Conservation (phyloP, 2,329 filamentous ascomycete genomes). For the Cylindrodendrum hubeiense region DNA sequence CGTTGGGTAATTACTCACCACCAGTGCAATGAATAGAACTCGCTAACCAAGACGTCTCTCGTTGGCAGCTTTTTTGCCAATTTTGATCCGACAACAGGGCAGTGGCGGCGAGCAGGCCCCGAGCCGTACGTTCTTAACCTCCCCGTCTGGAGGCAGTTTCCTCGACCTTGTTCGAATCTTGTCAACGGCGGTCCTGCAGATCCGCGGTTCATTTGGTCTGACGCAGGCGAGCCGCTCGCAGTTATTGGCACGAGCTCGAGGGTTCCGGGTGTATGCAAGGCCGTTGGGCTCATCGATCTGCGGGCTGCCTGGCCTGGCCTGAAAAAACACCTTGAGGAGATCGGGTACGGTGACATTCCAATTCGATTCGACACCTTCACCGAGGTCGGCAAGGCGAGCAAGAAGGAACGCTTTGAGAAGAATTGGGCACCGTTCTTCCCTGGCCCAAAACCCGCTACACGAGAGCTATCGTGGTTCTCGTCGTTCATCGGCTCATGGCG, state of each 20-base stretch:
- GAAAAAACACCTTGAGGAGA: conserved; percentile 21
- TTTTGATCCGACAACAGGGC: conserved; percentile 7
- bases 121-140: conserved; percentile 29
- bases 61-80: conserved; percentile 11
- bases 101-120: conserved; percentile 20
- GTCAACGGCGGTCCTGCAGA: conserved; percentile 25
- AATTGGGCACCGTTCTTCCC: conserved; percentile 30
- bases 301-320: conserved; percentile 24
- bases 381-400: conserved; percentile 14
- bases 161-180: conserved; percentile 21
- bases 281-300: conserved; percentile 23
- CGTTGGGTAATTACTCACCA: conserved; percentile 19
- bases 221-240: conserved; percentile 27
- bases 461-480: background rate
- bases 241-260: conserved; percentile 25
- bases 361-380: conserved; percentile 22
- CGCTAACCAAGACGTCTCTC: background rate
- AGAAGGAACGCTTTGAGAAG: conserved; percentile 21
- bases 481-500: background rate
- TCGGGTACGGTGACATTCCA: conserved; percentile 24
- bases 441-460: conserved; percentile 15
- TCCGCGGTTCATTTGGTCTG: conserved; percentile 28
- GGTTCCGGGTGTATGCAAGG: conserved; percentile 17
- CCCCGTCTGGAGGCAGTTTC: conserved; percentile 28
- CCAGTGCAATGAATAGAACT: background rate